Percentiles rank a stretch among this genome's conserved stretches.
Evolutionary conservation across 2,329 filamentous ascomycete genomes (phyloP).

Genomic region (Penicillium frequentans): DNA sequence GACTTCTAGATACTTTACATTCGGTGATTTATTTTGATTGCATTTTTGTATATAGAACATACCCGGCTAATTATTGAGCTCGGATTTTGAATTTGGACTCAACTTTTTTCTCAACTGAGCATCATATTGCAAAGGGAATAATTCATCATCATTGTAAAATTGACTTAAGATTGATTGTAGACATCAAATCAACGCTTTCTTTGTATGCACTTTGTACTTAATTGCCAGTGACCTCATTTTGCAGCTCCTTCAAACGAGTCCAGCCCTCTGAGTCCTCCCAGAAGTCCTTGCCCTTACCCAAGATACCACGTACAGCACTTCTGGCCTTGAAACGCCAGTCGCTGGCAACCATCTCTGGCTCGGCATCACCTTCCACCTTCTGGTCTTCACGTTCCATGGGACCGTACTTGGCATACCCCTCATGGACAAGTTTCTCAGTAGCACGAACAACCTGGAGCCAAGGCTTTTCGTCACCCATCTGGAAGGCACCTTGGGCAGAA

Average conservation of each 20-base stretch:
- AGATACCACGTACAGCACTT: slow-evolving; percentile 77
- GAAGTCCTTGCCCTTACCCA: slow-evolving; percentile 75
- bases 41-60: background rate
- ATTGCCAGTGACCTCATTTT: slow-evolving; percentile 36
- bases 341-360: slow-evolving; percentile 65
- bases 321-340: slow-evolving; percentile 89
- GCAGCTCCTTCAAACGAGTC: slow-evolving; percentile 39
- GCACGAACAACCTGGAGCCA: slow-evolving; percentile 74
- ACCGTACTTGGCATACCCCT: slow-evolving; percentile 79
- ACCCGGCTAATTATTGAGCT: background rate
- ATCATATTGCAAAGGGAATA: background rate
- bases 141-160: background rate
- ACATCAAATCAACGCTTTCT: slow-evolving; percentile 6
- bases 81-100: background rate
- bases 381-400: slow-evolving; percentile 58
- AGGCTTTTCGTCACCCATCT: slow-evolving; percentile 58
- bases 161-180: background rate
- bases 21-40: background rate
- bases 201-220: slow-evolving; percentile 13
- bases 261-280: slow-evolving; percentile 70
- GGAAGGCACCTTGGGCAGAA: slow-evolving; percentile 45
- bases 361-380: slow-evolving; percentile 42
- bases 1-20: background rate
- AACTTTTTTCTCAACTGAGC: background rate
- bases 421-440: slow-evolving; percentile 73